Percentiles rank a stretch among this genome's conserved stretches.
Conservation (phyloP, 495 filamentous ascomycete genomes). For the Corynascus novoguineensis region DNA sequence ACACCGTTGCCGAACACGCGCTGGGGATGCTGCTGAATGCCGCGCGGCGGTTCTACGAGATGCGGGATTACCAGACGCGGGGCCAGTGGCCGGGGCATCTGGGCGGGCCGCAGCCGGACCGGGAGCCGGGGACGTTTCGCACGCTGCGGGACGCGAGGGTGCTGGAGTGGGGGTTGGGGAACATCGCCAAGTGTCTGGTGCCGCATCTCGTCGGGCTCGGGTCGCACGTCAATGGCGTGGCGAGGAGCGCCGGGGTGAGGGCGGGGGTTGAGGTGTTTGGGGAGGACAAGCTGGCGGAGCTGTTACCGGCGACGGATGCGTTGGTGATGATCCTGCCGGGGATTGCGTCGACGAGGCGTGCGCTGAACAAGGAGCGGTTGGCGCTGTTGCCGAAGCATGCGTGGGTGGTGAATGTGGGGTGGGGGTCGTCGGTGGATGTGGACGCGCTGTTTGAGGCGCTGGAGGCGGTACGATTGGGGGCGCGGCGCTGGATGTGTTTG, state of each 20-base stretch:
- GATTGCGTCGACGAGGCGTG: conserved; percentile 61
- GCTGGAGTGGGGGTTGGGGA: conserved; percentile 74
- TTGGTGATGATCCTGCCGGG: conserved; percentile 71
- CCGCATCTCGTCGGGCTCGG: conserved; percentile 57
- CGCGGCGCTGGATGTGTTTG: conserved; percentile 73
- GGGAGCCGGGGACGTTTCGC: conserved; percentile 42
- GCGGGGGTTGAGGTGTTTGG: conserved; percentile 49
- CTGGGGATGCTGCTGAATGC: conserved; percentile 48
- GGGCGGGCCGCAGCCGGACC: conserved; percentile 52
- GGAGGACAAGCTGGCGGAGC: conserved; percentile 45
- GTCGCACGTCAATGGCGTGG: conserved; percentile 42
- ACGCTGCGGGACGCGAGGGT: conserved; percentile 50
- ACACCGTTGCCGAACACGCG: conserved; percentile 55
- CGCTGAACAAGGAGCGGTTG: conserved; percentile 63
- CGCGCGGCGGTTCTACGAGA: conserved; percentile 50
- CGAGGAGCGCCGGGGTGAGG: conserved; percentile 52
- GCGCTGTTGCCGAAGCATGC: conserved; percentile 69
- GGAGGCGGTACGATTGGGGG: conserved; percentile 59
- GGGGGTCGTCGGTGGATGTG: conserved; percentile 76
- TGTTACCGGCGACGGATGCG: conserved; percentile 64
- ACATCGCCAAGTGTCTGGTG: conserved; percentile 72
- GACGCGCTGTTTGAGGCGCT: conserved; percentile 68
- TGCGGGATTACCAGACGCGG: conserved; percentile 52
- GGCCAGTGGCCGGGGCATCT: conserved; percentile 52
- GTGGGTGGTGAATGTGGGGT: conserved; percentile 77